Evolutionary conservation across 1,284 basidiomycete species (phyloP), one percentile per base, ranked within the genome.

Genomic region (Moniliophthora roreri): DNA sequence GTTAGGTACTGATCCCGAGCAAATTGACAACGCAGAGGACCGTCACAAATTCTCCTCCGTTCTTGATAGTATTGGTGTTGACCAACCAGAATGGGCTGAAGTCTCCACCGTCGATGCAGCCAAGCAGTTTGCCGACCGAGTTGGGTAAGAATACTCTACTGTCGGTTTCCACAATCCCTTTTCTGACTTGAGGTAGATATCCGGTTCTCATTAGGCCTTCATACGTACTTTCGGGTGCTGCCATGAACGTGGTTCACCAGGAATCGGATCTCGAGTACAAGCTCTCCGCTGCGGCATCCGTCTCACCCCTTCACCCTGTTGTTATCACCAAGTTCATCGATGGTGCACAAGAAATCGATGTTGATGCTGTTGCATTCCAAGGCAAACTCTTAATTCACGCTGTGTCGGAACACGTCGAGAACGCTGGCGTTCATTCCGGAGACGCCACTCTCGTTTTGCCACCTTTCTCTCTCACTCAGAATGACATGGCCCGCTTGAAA

Each of bases 311-410:
- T 37, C 94, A 99, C 75, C 97, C 97, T 2, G 96, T 98, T 62
- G 96, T 99, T 63, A 88, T 99, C 67, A 94, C 95, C 63, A 98
- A 99, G 74, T 99, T 98, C 81, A 99, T 99, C 66, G 93, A 95
- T 70, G 87, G 89, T 58, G 95, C 96, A 5, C 93, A 99, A 72
- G 97, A 99, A 70, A 96, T 99, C 61, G 97, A 99, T 62, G 85
- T 99, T 32, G 97, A 99, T 66, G 97, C 96, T 40, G 97, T 99
- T 52, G 95, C 94, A 5, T 84, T 98, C 80, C 79, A 96, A 61
- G 96, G 96, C 62, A 84, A 89, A 64, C 89, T 99, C n/a, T 81
- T 99, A 52, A 84, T 99, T 35, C 96, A 99, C 66, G 95, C 95
- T 52, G 81, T 99, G 50, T 98, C 95, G 0, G 96, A 99, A 72